Percentiles rank a stretch among this genome's conserved stretches.
Conservation (phyloP, 257 asterid genomes). For the Voacanga thouarsii region DNA sequence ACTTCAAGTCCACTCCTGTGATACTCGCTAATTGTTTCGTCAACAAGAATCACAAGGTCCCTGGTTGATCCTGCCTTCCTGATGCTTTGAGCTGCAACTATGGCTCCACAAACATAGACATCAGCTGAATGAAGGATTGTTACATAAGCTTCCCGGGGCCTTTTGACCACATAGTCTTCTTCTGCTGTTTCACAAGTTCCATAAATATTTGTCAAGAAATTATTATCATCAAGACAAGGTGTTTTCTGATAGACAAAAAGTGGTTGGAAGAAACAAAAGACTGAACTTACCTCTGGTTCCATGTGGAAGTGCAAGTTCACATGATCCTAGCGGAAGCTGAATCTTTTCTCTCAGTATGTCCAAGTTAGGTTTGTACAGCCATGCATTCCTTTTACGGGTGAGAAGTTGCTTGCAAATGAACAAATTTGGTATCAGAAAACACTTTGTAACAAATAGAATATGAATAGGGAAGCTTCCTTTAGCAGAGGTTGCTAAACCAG, state of each 20-base stretch:
- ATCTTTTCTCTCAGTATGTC: slow-evolving; percentile 49
- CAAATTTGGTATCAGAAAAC: slow-evolving; percentile 68
- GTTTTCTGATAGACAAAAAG: background rate
- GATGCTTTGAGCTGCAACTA: slow-evolving; percentile 89
- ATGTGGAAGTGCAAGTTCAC: slow-evolving; percentile 83
- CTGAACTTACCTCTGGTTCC: slow-evolving; percentile 48
- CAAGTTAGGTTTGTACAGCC: slow-evolving; percentile 67
- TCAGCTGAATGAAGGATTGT: slow-evolving; percentile 89
- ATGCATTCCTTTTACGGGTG: slow-evolving; percentile 38
- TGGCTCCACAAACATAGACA: slow-evolving; percentile 89
- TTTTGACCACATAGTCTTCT: slow-evolving; percentile 30
- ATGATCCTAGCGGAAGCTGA: slow-evolving; percentile 78
- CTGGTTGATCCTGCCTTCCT: slow-evolving; percentile 76
- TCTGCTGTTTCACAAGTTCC: slow-evolving; percentile 31
- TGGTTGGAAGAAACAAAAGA: background rate
- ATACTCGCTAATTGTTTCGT: slow-evolving; percentile 57
- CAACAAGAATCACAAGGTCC: slow-evolving; percentile 89
- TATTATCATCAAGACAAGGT: background rate
- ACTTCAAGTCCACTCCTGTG: slow-evolving; percentile 70
- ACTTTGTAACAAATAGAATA: slow-evolving; percentile 51
- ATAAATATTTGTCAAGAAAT: background rate
- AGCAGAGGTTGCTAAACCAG: slow-evolving; percentile 51
- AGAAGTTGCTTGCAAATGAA: slow-evolving; percentile 62
- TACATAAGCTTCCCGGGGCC: slow-evolving; percentile 78
- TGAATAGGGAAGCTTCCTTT: slow-evolving; percentile 55